Conservation (phyloP, 2,329 filamentous ascomycete species). For the Alternaria infectoria region DNA sequence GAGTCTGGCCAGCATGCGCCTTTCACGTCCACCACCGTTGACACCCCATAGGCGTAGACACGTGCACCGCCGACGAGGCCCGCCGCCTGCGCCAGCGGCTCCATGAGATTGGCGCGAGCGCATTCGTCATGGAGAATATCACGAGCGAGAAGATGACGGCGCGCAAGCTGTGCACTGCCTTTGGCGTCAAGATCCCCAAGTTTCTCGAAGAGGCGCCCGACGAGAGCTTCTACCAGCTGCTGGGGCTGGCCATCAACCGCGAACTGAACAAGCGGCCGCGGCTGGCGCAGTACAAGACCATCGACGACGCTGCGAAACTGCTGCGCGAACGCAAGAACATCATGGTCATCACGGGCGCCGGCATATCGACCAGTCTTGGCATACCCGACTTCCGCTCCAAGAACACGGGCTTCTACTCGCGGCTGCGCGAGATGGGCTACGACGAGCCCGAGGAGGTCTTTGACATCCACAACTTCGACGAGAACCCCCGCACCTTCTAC, state of each 20-base stretch:
- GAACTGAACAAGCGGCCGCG: conserved; percentile 85
- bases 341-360: conserved; percentile 91
- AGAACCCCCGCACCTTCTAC: conserved; percentile 90
- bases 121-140: conserved; percentile 70
- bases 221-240: conserved; percentile 74
- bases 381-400: conserved; percentile 98
- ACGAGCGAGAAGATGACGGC: conserved; percentile 71
- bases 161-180: conserved; percentile 85
- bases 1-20: conserved; percentile 4
- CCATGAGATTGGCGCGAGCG: conserved; percentile 75
- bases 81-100: conserved; percentile 72
- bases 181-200: conserved; percentile 74
- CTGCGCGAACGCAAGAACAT: conserved; percentile 80
- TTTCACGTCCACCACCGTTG: conserved; percentile 6
- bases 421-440: conserved; percentile 77
- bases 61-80: conserved; percentile 61
- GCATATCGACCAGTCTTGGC: conserved; percentile 94
- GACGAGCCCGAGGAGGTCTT: conserved; percentile 94
- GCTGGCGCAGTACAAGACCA: conserved; percentile 77
- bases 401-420: conserved; percentile 87
- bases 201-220: conserved; percentile 78
- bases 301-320: conserved; percentile 84
- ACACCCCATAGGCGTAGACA: conserved; percentile 31
- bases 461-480: conserved; percentile 83
- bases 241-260: conserved; percentile 78